Conservation (phyloP, 1,139 yeast genomes). For the Candida tetrigidarum region DNA sequence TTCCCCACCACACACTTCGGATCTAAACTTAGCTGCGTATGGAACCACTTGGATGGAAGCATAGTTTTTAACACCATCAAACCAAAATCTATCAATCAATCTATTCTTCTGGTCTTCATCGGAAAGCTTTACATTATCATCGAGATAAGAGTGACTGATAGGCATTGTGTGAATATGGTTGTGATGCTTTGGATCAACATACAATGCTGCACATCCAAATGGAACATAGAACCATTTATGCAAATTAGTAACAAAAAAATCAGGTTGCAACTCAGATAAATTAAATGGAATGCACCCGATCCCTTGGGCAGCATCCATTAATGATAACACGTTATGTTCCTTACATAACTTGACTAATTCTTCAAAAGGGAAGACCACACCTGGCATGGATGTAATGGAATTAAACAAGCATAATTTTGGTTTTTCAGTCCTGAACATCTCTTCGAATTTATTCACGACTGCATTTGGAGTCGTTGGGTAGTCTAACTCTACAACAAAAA, state of each 20-base stretch:
- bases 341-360: constrained; percentile 51
- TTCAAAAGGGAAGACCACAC: constrained; percentile 60
- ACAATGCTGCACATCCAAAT: constrained; percentile 60
- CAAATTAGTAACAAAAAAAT: constrained; percentile 63
- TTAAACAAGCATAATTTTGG: constrained; percentile 60
- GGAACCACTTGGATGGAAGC: constrained; percentile 30
- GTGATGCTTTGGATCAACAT: constrained; percentile 59
- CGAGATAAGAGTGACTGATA: constrained; percentile 49
- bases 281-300: constrained; percentile 54
- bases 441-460: constrained; percentile 44
- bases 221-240: constrained; percentile 76
- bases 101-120: constrained; percentile 29
- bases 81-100: constrained; percentile 42
- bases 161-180: constrained; percentile 60
- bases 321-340: constrained; percentile 51
- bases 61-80: constrained; percentile 39
- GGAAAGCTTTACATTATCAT: constrained; percentile 22
- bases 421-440: constrained; percentile 25
- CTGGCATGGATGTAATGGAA: constrained; percentile 67
- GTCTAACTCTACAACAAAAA: constrained; percentile 46
- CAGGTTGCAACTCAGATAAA: constrained; percentile 53
- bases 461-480: constrained; percentile 56
- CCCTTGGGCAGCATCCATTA: constrained; percentile 77
- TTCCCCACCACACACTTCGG: constrained; percentile 64
- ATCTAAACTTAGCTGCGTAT: constrained; percentile 55